These are phyloP conservation scores for Boletus rubroflammeus DNA, from an alignment of 768 basidiomycete genomes.

Conservation along the genomic window DNA sequence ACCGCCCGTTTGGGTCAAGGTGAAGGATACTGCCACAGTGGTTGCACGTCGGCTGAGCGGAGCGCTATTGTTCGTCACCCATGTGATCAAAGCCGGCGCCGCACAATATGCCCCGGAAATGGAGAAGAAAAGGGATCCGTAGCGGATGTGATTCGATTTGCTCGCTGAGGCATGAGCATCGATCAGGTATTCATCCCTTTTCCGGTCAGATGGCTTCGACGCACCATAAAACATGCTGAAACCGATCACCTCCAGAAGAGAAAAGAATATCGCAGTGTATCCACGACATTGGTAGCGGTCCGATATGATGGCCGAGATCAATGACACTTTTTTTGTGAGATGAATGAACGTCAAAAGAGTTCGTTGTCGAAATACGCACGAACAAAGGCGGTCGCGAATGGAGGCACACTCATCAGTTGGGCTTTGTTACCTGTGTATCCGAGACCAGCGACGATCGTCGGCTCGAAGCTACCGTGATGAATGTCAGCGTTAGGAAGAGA, in stretches of 20 bases:
- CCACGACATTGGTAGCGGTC: constrained; percentile 54
- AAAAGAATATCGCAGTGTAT: constrained; percentile 41
- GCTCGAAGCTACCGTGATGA: constrained; percentile 52
- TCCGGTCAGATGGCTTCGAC: constrained; percentile 5
- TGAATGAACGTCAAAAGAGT: not conserved
- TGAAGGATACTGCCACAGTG: constrained; percentile 52
- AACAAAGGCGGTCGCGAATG: constrained; percentile 47
- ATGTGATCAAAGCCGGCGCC: constrained; percentile 53
- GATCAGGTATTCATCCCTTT: not conserved
- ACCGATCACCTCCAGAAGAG: constrained; percentile 44
- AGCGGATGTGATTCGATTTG: constrained; percentile 40
- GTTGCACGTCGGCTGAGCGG: constrained; percentile 58
- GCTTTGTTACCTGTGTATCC: constrained; percentile 52
- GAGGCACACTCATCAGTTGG: constrained; percentile 56
- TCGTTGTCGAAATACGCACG: constrained; percentile 29
- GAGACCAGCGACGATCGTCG: constrained; percentile 63
- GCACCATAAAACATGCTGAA: constrained; percentile 53
- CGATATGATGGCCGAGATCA: constrained; percentile 45
- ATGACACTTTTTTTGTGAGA: constrained; percentile 27
- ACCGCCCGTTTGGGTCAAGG: constrained; percentile 53
- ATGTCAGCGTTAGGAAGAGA: constrained; percentile 35
- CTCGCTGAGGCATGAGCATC: constrained; percentile 4
- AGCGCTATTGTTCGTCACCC: constrained; percentile 60
- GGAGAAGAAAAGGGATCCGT: constrained; percentile 55
- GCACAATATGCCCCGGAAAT: constrained; percentile 48